These are phyloP conservation scores for Tausonia pullulans DNA, from an alignment of 1,284 basidiomycete genomes.

Conservation along the genomic window DNA sequence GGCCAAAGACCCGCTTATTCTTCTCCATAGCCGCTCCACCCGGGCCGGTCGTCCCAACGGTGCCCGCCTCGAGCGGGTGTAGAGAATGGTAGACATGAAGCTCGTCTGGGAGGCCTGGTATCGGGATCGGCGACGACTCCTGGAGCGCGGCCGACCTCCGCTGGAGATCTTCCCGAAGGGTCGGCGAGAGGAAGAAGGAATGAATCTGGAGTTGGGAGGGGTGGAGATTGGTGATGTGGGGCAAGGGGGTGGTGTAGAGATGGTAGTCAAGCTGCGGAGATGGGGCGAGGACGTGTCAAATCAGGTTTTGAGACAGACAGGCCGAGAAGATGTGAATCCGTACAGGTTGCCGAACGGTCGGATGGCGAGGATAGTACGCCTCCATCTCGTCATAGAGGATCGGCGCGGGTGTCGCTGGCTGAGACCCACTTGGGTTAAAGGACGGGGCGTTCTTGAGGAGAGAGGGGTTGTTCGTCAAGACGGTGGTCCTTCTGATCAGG, in stretches of 20 bases:
- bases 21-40: conserved; percentile 37
- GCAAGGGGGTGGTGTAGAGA: conserved; percentile 61
- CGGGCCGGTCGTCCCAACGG: conserved; percentile 18
- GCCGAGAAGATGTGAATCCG: not conserved
- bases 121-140: conserved; percentile 35
- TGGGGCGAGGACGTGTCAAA: not conserved
- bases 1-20: conserved; percentile 52
- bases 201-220: conserved; percentile 36
- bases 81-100: conserved; percentile 85
- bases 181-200: conserved; percentile 56
- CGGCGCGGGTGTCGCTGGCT: not conserved
- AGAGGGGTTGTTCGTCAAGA: too few species aligned
- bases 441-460: too few species aligned
- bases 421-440: not conserved
- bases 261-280: conserved; percentile 60
- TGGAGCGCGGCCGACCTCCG: conserved; percentile 65
- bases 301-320: not conserved
- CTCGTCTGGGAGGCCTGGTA: conserved; percentile 65
- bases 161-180: conserved; percentile 67
- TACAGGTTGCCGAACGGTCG: conserved; percentile 9
- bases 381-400: not conserved
- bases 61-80: conserved; percentile 55
- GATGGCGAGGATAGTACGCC: conserved; percentile 2
- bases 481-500: not conserved
- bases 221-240: conserved; percentile 40